Percentiles rank a stretch among this genome's conserved stretches.
Evolutionary conservation across 1,139 yeast species (phyloP).

Genomic region (Ogataea hybrid): DNA sequence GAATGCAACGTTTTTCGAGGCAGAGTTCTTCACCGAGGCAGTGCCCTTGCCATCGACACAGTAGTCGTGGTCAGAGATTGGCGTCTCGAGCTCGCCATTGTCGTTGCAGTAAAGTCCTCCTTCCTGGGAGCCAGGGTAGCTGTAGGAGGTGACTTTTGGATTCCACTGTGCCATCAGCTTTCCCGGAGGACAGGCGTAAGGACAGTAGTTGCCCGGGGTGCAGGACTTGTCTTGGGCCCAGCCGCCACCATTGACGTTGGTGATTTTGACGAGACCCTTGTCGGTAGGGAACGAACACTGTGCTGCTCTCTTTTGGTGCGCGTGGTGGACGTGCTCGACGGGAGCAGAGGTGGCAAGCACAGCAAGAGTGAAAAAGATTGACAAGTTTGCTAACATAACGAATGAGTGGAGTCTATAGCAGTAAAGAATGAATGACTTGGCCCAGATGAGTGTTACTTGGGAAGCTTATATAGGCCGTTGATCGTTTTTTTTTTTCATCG

Average conservation of each 20-base stretch:
- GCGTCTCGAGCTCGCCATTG: slow-evolving; percentile 66
- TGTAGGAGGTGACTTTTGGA: slow-evolving; percentile 52
- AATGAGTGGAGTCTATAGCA: slow-evolving; percentile 6
- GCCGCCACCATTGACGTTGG: slow-evolving; percentile 63
- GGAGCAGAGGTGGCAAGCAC: slow-evolving; percentile 16
- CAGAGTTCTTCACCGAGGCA: slow-evolving; percentile 56
- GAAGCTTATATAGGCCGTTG: background rate
- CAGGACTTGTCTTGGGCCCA: slow-evolving; percentile 88
- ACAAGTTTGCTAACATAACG: slow-evolving; percentile 8
- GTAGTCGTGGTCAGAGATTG: slow-evolving; percentile 55
- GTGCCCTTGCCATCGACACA: slow-evolving; percentile 80
- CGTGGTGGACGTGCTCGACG: slow-evolving; percentile 28
- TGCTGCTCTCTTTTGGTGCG: slow-evolving; percentile 28
- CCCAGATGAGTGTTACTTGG: background rate
- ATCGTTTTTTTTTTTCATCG: background rate
- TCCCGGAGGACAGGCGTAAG: slow-evolving; percentile 88
- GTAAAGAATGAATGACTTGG: slow-evolving; percentile 6
- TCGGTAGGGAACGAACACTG: slow-evolving; percentile 68
- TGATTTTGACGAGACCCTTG: slow-evolving; percentile 66
- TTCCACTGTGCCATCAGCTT: slow-evolving; percentile 81
- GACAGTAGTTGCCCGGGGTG: slow-evolving; percentile 74
- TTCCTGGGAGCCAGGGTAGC: slow-evolving; percentile 68
- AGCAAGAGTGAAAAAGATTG: slow-evolving; percentile 6
- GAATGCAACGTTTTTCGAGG: slow-evolving; percentile 62
- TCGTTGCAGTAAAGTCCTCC: slow-evolving; percentile 80